Evolutionary conservation across 257 asterid species (phyloP).

Genomic region (Forsythia suspensa): DNA sequence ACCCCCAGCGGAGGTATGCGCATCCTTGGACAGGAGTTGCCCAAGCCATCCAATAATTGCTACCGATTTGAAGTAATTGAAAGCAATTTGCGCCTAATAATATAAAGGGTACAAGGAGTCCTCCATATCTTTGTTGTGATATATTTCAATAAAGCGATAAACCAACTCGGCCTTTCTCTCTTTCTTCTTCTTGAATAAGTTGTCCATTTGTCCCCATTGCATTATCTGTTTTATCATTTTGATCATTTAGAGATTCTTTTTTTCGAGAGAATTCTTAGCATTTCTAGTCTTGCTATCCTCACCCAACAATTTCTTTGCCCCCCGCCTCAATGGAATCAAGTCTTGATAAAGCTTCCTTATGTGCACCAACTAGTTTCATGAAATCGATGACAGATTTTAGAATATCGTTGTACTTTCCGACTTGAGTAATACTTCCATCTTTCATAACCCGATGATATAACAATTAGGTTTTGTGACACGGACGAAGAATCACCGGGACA

Average conservation of each 20-base stretch:
- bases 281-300: slow-evolving; percentile 28
- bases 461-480: neutral
- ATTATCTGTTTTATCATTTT: slow-evolving; percentile 35
- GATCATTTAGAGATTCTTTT: slow-evolving; percentile 27
- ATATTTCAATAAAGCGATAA: slow-evolving; percentile 73
- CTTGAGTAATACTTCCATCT: slow-evolving; percentile 72
- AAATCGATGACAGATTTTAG: slow-evolving; percentile 64
- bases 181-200: slow-evolving; percentile 91
- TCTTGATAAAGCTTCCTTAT: slow-evolving; percentile 70
- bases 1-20: slow-evolving; percentile 49
- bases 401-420: slow-evolving; percentile 77
- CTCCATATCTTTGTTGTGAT: slow-evolving; percentile 73
- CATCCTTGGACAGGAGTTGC: slow-evolving; percentile 83
- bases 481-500: neutral
- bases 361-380: slow-evolving; percentile 91
- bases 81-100: slow-evolving; percentile 63
- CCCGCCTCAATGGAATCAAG: slow-evolving; percentile 46
- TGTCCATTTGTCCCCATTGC: slow-evolving; percentile 44
- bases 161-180: slow-evolving; percentile 86
- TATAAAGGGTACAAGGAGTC: slow-evolving; percentile 71
- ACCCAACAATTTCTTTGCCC: slow-evolving; percentile 13
- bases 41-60: slow-evolving; percentile 99
- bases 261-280: slow-evolving; percentile 29
- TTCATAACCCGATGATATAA: slow-evolving; percentile 64
- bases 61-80: slow-evolving; percentile 76